Conservation (phyloP, 306 rosid genomes). For the Parietaria judaica region DNA sequence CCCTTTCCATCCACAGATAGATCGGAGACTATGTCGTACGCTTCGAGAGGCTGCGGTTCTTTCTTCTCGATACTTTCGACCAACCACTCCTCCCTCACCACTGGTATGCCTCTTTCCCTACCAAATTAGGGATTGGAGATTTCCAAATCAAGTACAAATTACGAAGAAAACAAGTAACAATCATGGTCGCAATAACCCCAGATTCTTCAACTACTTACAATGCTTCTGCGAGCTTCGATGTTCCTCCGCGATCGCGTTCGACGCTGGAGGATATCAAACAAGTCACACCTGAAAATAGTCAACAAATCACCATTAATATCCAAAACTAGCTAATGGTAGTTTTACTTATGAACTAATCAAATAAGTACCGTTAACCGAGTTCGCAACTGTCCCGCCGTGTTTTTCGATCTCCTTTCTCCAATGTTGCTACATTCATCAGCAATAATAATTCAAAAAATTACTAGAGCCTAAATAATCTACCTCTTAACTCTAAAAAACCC, state of each 20-base stretch:
- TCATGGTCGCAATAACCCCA: too few species aligned
- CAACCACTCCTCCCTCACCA: constrained; percentile 68
- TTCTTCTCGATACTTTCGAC: constrained; percentile 63
- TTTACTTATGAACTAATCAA: too few species aligned
- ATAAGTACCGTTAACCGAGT: constrained; percentile 48
- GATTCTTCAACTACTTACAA: constrained; percentile 24
- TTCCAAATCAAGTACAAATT: neutral
- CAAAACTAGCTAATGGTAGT: neutral
- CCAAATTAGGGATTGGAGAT: neutral
- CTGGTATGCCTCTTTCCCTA: constrained; percentile 63
- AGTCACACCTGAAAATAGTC: constrained; percentile 35
- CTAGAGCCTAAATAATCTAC: neutral
- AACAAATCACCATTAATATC: neutral
- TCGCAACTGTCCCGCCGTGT: constrained; percentile 61
- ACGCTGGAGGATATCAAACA: constrained; percentile 63
- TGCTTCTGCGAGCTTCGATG: constrained; percentile 62
- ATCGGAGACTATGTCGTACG: constrained; percentile 65
- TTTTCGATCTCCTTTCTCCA: constrained; percentile 65
- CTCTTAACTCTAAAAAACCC: too few species aligned
- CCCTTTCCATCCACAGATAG: constrained; percentile 64
- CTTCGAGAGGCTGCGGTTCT: constrained; percentile 71
- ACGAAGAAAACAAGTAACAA: neutral
- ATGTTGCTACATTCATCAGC: constrained; percentile 31
- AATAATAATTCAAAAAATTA: constrained; percentile 1
- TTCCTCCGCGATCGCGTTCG: constrained; percentile 62